These are phyloP conservation scores for Exsudoporus floridanus DNA, from an alignment of 1,284 basidiomycete species.

Conservation along the genomic window DNA sequence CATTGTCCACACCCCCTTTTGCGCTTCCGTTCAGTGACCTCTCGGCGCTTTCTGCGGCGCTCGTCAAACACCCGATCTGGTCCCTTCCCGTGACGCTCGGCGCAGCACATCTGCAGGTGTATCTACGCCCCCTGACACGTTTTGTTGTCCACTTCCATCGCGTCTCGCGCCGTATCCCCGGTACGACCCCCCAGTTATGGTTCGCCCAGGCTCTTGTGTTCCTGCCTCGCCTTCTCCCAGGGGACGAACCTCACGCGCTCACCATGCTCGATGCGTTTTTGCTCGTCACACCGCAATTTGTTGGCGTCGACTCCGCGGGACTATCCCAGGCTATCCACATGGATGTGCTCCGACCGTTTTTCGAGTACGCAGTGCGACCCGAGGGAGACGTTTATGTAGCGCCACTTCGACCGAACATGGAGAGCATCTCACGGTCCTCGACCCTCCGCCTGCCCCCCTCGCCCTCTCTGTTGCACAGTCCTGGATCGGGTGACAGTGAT, in stretches of 20 bases:
- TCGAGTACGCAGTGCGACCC: slow-evolving; percentile 44
- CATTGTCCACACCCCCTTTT: slow-evolving; percentile 49
- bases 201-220: slow-evolving; percentile 61
- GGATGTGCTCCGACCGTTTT: slow-evolving; percentile 58
- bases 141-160: slow-evolving; percentile 56
- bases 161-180: slow-evolving; percentile 55
- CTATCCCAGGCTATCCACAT: slow-evolving; percentile 28
- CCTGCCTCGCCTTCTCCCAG: slow-evolving; percentile 54
- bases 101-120: slow-evolving; percentile 29
- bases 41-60: slow-evolving; percentile 49
- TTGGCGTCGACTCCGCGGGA: slow-evolving; percentile 5
- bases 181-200: slow-evolving; percentile 58
- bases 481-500: neutral
- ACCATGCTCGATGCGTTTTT: slow-evolving; percentile 20
- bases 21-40: slow-evolving; percentile 54
- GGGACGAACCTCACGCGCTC: slow-evolving; percentile 54
- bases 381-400: slow-evolving; percentile 41
- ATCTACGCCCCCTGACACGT: slow-evolving; percentile 51
- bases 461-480: neutral
- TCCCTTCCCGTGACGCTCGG: slow-evolving; percentile 25
- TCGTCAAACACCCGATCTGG: slow-evolving; percentile 55
- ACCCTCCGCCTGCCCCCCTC: slow-evolving; percentile 51
- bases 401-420: slow-evolving; percentile 47
- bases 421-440: slow-evolving; percentile 52
- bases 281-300: slow-evolving; percentile 22